Base-by-base conservation (phyloP, 495 filamentous ascomycete species). In the Thermothielavioides terrestris region DNA sequence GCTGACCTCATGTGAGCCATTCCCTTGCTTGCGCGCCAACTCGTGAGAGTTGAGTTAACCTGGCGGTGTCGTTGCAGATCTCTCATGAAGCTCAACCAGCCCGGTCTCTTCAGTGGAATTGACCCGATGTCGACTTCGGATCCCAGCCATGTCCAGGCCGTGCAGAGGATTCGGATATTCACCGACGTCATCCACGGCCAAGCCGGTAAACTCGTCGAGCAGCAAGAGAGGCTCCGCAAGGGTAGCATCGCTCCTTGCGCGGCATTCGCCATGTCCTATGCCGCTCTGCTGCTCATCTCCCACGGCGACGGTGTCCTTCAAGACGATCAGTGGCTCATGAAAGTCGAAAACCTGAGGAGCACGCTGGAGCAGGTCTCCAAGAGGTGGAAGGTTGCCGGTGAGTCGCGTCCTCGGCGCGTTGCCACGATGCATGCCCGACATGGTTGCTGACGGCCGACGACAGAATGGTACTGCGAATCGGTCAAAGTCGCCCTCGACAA, bases 1-100 rank as follows among this genome's bases (percentile, higher is more conserved):
- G 59, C 61, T 8, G 59, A 62, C 46, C 57, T 60, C 47, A 62
- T 66, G 62, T 63, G 56, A 48, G 31, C n/a, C n/a, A n/a, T n/a
- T 43, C 38, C 28, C 31, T 17, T 18, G 18, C n/a, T n/a, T 37
- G 22, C 39, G n/a, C 8, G 25, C n/a, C 22, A 39, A 34, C 3
- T 2, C 9, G 26, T 27, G 10, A 12, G 10, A 15, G n/a, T 34
- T 41, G 49, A 44, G 55, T 44, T 45, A 18, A 42, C 26, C n/a
- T 11, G 22, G 14, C 9, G 8, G 1, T 22, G 6, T 30, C 17
- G 5, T 15, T 47, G 2, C 30, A 63, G 62, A 42, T 52, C 60
- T 31, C 34, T 63, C 5, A 58, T 61, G 58, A 61, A 59, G 42
- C 39, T 63, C 55, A 58, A 58, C 50, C 56, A 61, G 12, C 50